Conservation (phyloP, 1,284 basidiomycete species). For the Hortiboletus rubellus region DNA sequence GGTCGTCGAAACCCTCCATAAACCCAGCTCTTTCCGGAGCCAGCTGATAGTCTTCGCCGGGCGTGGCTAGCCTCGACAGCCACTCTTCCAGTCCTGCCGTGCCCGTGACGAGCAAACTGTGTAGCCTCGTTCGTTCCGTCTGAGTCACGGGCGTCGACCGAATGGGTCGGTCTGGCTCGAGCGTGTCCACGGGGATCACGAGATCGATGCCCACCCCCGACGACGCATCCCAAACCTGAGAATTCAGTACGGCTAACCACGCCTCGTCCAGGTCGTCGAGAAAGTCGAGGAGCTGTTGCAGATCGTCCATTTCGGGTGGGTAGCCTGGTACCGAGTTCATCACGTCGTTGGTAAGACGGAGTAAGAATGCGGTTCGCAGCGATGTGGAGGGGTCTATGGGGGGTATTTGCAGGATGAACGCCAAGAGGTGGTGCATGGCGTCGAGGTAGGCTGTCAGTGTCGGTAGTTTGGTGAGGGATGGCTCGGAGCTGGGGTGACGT, state of each 20-base stretch:
- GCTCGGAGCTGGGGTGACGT: conserved; percentile 47
- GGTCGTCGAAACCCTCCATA: conserved; percentile 58
- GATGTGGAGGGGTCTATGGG: conserved; percentile 66
- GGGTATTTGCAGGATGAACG: conserved; percentile 67
- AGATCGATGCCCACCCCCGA: conserved; percentile 49
- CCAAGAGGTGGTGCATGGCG: conserved; percentile 53
- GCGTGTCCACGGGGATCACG: conserved; percentile 38
- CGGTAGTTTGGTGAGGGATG: conserved; percentile 43
- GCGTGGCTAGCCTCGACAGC: conserved; percentile 43
- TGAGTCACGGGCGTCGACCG: conserved; percentile 53
- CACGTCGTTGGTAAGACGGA: conserved; percentile 66
- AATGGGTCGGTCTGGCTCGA: conserved; percentile 21
- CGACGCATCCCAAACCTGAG: conserved; percentile 62
- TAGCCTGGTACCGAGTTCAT: conserved; percentile 62
- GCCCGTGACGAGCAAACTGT: conserved; percentile 62
- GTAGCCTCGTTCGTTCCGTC: conserved; percentile 65
- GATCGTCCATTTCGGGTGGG: conserved; percentile 39
- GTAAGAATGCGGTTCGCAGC: conserved; percentile 61
- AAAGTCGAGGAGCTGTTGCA: conserved; percentile 59
- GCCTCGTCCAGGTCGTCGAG: conserved; percentile 69
- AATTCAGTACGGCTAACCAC: conserved; percentile 63
- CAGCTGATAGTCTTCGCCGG: conserved; percentile 40
- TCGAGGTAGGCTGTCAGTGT: conserved; percentile 60
- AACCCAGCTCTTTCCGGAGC: conserved; percentile 51
- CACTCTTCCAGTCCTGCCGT: conserved; percentile 66